These are phyloP conservation scores for Penicillium simplicissimum DNA, from an alignment of 495 filamentous ascomycete genomes.

Conservation along the genomic window DNA sequence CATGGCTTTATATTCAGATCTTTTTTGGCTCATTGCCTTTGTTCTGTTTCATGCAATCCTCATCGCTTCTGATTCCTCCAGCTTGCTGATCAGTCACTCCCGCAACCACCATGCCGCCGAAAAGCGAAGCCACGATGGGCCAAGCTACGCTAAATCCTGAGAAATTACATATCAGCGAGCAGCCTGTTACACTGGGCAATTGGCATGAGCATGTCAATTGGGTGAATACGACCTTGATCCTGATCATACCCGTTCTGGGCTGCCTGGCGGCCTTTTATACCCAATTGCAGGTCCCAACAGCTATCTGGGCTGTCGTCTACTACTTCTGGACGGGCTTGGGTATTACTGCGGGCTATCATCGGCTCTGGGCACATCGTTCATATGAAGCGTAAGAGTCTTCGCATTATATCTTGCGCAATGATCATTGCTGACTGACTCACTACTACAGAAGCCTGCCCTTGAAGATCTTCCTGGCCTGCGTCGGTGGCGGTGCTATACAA, in stretches of 20 bases:
- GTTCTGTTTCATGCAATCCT: not conserved
- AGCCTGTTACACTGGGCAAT: constrained; percentile 72
- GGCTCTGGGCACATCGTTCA: constrained; percentile 85
- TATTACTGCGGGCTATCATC: constrained; percentile 71
- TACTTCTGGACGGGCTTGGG: constrained; percentile 85
- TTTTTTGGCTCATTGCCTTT: not conserved
- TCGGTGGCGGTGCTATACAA: constrained; percentile 86
- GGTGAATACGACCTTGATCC: constrained; percentile 78
- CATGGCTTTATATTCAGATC: not conserved
- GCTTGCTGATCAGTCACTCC: constrained; percentile 1
- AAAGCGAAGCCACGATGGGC: constrained; percentile 11
- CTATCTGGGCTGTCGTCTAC: constrained; percentile 73
- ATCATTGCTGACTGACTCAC: not conserved
- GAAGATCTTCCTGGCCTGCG: constrained; percentile 80
- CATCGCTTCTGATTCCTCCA: not conserved
- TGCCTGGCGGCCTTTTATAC: constrained; percentile 72
- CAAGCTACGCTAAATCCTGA: constrained; percentile 2
- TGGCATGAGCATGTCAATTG: constrained; percentile 94
- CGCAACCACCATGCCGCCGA: not conserved
- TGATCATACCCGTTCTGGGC: constrained; percentile 74
- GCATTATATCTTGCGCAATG: not conserved
- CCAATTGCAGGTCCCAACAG: constrained; percentile 64
- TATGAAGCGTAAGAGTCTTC: constrained; percentile 45
- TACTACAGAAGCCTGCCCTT: constrained; percentile 59
- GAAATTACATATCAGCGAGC: constrained; percentile 46